These are phyloP conservation scores for Penicillium sp. DNA, from an alignment of 2,329 filamentous ascomycete genomes.

Conservation along the genomic window DNA sequence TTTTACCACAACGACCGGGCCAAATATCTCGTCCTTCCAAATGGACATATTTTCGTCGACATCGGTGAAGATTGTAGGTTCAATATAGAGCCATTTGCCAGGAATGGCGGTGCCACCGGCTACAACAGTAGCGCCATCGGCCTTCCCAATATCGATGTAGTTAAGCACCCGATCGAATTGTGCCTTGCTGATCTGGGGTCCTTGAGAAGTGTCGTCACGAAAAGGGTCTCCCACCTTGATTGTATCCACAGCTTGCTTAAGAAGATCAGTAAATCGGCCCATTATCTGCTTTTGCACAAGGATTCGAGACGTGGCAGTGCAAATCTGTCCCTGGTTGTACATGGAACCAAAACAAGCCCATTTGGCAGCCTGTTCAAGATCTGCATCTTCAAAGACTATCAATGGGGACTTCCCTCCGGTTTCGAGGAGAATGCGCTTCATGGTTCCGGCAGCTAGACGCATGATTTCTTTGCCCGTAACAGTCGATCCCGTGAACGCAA, in stretches of 20 bases:
- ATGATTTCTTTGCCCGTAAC: slow-evolving; percentile 57
- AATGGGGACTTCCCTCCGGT: slow-evolving; percentile 62
- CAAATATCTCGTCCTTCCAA: slow-evolving; percentile 75
- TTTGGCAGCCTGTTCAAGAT: slow-evolving; percentile 61
- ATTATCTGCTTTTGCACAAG: slow-evolving; percentile 82
- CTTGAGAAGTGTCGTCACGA: slow-evolving; percentile 73
- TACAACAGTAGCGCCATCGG: slow-evolving; percentile 60
- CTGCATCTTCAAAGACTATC: slow-evolving; percentile 59
- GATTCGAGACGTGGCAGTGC: slow-evolving; percentile 59
- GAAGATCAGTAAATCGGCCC: slow-evolving; percentile 74
- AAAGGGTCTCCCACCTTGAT: slow-evolving; percentile 83
- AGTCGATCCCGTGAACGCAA: slow-evolving; percentile 61
- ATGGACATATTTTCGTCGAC: slow-evolving; percentile 67
- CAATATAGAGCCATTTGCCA: slow-evolving; percentile 77
- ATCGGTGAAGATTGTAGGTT: slow-evolving; percentile 79
- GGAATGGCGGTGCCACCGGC: slow-evolving; percentile 67
- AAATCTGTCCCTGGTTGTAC: slow-evolving; percentile 61
- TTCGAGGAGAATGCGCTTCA: slow-evolving; percentile 64
- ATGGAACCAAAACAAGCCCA: slow-evolving; percentile 56
- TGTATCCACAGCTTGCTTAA: slow-evolving; percentile 67
- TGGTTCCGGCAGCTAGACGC: slow-evolving; percentile 56
- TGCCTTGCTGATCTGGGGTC: slow-evolving; percentile 75
- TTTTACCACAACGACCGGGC: slow-evolving; percentile 69
- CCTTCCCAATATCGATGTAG: slow-evolving; percentile 65
- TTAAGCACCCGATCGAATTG: slow-evolving; percentile 84